Base-by-base conservation (phyloP, 306 rosid species). In the Citrullus mucosospermus region DNA sequence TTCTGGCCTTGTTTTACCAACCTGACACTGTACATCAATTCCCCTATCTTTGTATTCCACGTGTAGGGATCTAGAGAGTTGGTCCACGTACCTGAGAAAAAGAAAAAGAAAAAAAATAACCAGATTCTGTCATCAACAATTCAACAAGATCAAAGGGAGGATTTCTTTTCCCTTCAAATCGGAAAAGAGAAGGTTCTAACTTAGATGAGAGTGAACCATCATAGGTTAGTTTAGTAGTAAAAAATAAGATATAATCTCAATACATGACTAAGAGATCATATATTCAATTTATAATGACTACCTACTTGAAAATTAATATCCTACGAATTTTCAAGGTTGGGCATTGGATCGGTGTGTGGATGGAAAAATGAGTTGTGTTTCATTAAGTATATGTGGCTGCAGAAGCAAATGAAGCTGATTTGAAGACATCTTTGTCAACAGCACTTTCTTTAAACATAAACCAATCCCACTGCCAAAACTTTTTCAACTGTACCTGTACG, bases 1-100 rank as follows among this genome's bases (percentile, higher is more conserved):
- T 25, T 25, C 28, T 25, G 28, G 28, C 30, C 30, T 16, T 39
- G 54, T 15, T 34, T 50, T 68, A 68, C 74, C 9, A 68, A 92
- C 97, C 90, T 93, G 97, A 69, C 90, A 91, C 30, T 93, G 97
- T n/a, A 93, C 96, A 39, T 90, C 89, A 58, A 93, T 93, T 43
- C 97, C 96, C 30, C 41, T 16, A 4, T 46, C 56, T 34, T 78
- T 77, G 78, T 91, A 91, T 78, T 93, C 97, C 46, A 63, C 82
- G n/a, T 82, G 38, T 6, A 93, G 84, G 44, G 89, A 88, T 74
- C 85, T 91, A 5, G 98, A 90, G 10, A 90, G 50, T 55, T 85
- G 89, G 48, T 90, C 89, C 16, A 93, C 82, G 15, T 85, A 91
- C 14, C 98, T 90, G 92, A 87, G 41, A 63, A 63, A 30, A 1